These are phyloP conservation scores for Aspergillus steynii DNA, from an alignment of 495 filamentous ascomycete species.

Conservation along the genomic window DNA sequence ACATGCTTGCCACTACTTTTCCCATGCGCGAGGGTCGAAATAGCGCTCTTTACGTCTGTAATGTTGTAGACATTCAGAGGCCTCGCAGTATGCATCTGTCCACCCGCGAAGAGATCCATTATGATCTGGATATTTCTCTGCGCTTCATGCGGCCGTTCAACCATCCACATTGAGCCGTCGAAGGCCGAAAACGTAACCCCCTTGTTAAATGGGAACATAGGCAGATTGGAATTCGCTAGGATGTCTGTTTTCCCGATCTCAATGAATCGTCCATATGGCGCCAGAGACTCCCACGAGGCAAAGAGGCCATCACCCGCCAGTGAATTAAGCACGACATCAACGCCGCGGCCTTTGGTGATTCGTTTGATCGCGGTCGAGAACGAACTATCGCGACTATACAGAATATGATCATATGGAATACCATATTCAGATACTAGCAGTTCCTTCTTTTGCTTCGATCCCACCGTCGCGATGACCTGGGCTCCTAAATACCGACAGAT, in stretches of 20 bases:
- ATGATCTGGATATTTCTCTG: no score
- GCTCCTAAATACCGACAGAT: slow-evolving; percentile 59
- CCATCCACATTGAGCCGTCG: slow-evolving; percentile 11
- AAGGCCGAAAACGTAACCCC: slow-evolving; percentile 42
- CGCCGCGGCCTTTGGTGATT: slow-evolving; percentile 53
- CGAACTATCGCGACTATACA: slow-evolving; percentile 44
- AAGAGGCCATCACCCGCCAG: slow-evolving; percentile 42
- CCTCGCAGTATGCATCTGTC: no score
- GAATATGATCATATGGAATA: slow-evolving; percentile 40
- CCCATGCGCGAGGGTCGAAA: no score
- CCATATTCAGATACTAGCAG: slow-evolving; percentile 53
- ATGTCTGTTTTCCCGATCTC: slow-evolving; percentile 56
- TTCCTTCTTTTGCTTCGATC: slow-evolving; percentile 56
- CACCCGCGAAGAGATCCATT: no score
- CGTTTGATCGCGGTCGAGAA: slow-evolving; percentile 50
- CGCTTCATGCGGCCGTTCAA: no score
- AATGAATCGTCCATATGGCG: slow-evolving; percentile 55
- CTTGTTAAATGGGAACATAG: slow-evolving; percentile 29
- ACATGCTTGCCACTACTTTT: no score
- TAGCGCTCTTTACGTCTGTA: no score
- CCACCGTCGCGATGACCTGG: slow-evolving; percentile 60
- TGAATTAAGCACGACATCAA: slow-evolving; percentile 66
- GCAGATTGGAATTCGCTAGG: slow-evolving; percentile 25
- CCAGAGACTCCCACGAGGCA: slow-evolving; percentile 47
- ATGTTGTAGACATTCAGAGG: no score